phyloP scores from a whole-genome alignment of 345 rosid species.

The Stellera chamaejasme region DNA sequence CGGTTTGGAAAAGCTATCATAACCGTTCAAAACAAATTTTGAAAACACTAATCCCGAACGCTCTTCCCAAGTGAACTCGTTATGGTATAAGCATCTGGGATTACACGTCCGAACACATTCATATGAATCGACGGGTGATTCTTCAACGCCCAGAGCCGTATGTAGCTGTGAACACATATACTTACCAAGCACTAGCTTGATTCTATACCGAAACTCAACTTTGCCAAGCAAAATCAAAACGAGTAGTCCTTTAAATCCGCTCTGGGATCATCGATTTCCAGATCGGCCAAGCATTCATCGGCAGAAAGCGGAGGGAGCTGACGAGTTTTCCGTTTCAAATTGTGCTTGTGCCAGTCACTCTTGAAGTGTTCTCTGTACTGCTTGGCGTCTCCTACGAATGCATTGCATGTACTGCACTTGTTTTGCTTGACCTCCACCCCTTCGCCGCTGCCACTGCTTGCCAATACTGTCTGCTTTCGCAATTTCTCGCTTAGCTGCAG shows the following conservation, averaged over 20 bases:
- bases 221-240: constrained; percentile 30
- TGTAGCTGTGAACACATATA: no score
- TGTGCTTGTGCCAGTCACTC: constrained; percentile 98
- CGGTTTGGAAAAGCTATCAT: no score
- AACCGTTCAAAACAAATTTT: no score
- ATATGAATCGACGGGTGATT: no score
- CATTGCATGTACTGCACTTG: constrained; percentile 82
- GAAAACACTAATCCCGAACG: no score
- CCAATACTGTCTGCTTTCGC: constrained; percentile 34
- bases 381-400: constrained; percentile 66
- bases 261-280: constrained; percentile 57
- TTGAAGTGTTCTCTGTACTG: constrained; percentile 84
- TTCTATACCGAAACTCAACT: not conserved
- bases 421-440: constrained; percentile 47
- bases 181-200: not conserved
- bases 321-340: constrained; percentile 78
- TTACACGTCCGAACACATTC: no score
- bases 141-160: no score
- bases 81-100: no score
- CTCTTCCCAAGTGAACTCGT: no score
- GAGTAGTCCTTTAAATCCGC: constrained; percentile 86
- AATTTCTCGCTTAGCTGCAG: constrained; percentile 18
- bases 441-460: constrained; percentile 24
- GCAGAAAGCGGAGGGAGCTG: constrained; percentile 73
- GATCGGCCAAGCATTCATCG: constrained; percentile 70